Evolutionary conservation across 495 filamentous ascomycete species (phyloP), one percentile per base, ranked within the genome.

Genomic region (Penicillium macrosclerotiorum): DNA sequence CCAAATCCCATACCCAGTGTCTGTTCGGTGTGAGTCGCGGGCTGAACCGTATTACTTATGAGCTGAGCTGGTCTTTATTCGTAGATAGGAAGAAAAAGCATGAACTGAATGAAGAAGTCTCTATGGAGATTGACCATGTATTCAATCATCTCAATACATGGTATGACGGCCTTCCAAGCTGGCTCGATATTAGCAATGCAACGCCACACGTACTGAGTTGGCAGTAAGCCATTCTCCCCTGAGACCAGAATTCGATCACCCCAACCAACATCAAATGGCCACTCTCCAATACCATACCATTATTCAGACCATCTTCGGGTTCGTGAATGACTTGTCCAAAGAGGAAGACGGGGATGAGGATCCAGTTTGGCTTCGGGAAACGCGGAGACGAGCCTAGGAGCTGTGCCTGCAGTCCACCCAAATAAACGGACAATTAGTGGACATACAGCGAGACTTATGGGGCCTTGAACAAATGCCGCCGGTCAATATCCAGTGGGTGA

Each of bases 181-280:
- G 57, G 37, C 39, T 65, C 4, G 36, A 33, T 9, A 44, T 33
- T 3, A 52, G 52, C 11, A 54, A 54, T 4, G 51, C 38, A 8
- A 32, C 43, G 3, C 65, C 68, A 6, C 62, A 68, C 45, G 42
- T 66, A 7, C 42, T 71, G 9, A 45, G 48, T 19, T 40, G 69
- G 5, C 65, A 67, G 67, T 71, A 35, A 31, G 67, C 51, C 16
- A 18, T 8, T 5, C 2, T 26, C 6, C 9, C 1, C 12, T 18
- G 9, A 11, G 33, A 6, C 18, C 4, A 35, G 17, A 12, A 35
- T 4, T 19, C 7, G 7, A 8, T 1, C 5, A 19, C 18, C 17
- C 33, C 22, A 19, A 35, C 33, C 33, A 35, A 8, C 18, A 20
- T 35, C 2, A 35, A 18, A 7, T n/a, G n/a, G 8, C 3, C 35